Evolutionary conservation across 1,284 basidiomycete genomes (phyloP), one percentile per base, ranked within the genome.

Genomic region (Moesziomyces sp.): DNA sequence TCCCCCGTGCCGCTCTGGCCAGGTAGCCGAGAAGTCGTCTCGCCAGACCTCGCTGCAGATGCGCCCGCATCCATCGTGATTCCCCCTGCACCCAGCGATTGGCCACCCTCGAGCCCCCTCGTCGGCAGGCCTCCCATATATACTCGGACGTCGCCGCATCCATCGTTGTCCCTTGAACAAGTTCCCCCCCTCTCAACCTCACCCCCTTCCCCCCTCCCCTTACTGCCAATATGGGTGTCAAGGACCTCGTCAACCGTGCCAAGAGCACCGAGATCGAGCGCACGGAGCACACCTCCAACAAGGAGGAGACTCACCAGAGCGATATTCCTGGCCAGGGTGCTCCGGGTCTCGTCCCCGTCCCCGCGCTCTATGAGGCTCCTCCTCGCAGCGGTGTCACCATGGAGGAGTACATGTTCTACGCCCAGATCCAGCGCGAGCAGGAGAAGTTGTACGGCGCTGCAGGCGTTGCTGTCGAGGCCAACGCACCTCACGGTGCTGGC

Each of bases 341-440:
- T 14, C 58, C 69, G 16, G 69, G 69, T 46, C 52, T 63, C 9
- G 40, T 51, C 9, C 69, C 69, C 21, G 63, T 72, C 2, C 69
- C 69, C 23, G 69, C 69, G 16, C 45, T 62, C 19, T 72, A 72
- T 52, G 63, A 72, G 38, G 63, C 47, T 0, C 56, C 62, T 9
- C 28, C 51, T 45, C 46, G 40, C 50, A 35, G 33, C 35, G 58
- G 42, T 9, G 38, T 67, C 35, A 49, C 58, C 18, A 58, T 74
- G 19, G 71, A 74, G 47, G 71, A 74, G 61, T 74, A 74, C 65
- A 63, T 68, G 59, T 68, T 68, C 52, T 74, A 67, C 26, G 71
- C 71, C 18, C 65, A 62, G 42, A 56, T 74, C 48, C 71, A 74
- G 58, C 71, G 71, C 23, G 65, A 64, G 24, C 64, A 74, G 38